Conservation (phyloP, 768 basidiomycete genomes). For the Leccinum longicurvipes region DNA sequence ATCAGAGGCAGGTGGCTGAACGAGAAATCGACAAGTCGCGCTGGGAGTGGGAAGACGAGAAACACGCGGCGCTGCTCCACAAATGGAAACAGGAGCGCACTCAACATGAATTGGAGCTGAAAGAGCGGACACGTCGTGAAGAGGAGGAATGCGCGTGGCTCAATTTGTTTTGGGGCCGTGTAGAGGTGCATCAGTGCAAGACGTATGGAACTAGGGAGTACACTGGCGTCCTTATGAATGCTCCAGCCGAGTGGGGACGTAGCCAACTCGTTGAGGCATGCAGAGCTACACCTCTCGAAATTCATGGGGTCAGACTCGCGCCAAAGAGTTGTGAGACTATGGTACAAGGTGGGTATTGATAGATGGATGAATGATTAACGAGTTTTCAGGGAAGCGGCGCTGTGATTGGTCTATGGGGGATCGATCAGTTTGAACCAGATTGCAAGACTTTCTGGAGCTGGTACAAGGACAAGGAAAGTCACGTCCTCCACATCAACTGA, state of each 20-base stretch:
- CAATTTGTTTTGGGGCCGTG: slow-evolving; percentile 21
- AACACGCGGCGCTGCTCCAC: not conserved
- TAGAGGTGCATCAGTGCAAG: slow-evolving; percentile 20
- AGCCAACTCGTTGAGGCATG: slow-evolving; percentile 22
- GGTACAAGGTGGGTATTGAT: slow-evolving; percentile 13
- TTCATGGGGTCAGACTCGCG: slow-evolving; percentile 20
- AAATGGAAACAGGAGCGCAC: slow-evolving; percentile 7
- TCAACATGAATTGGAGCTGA: slow-evolving; percentile 4
- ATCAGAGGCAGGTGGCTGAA: too few species aligned
- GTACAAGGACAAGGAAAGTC: slow-evolving; percentile 30
- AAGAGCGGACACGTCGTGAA: slow-evolving; percentile 19
- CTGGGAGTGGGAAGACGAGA: not conserved
- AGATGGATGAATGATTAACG: not conserved
- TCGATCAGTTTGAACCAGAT: slow-evolving; percentile 26
- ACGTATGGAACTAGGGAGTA: slow-evolving; percentile 28
- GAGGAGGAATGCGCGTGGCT: slow-evolving; percentile 26
- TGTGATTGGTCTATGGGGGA: slow-evolving; percentile 26
- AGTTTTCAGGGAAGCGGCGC: slow-evolving; percentile 14
- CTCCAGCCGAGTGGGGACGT: slow-evolving; percentile 21
- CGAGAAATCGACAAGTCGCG: too few species aligned
- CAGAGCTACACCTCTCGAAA: slow-evolving; percentile 19
- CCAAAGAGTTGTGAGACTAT: slow-evolving; percentile 22
- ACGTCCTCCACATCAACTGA: not conserved
- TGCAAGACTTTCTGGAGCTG: slow-evolving; percentile 26
- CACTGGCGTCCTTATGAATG: slow-evolving; percentile 27